Conservation (phyloP, 345 rosid species). For the Gossypium longicalyx region DNA sequence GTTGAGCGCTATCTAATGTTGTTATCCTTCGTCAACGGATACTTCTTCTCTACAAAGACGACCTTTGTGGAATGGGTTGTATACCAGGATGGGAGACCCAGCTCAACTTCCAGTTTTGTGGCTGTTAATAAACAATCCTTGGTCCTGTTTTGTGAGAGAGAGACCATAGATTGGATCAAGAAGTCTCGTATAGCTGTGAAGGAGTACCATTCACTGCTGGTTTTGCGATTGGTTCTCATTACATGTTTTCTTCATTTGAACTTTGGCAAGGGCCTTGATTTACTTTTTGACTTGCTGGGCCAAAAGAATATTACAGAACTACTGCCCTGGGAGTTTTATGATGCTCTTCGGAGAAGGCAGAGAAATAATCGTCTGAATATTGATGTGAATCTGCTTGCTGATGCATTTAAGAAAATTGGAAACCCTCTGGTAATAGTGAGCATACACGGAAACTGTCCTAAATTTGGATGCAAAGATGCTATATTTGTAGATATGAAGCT, state of each 20-base stretch:
- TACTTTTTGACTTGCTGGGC: conserved; percentile 21
- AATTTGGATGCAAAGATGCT: conserved; percentile 13
- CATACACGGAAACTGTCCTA: conserved; percentile 4
- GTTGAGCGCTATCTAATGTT: conserved; percentile 35
- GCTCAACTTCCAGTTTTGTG: neutral
- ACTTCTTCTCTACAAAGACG: conserved; percentile 25
- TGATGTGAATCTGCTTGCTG: conserved; percentile 14
- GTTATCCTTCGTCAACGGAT: conserved; percentile 16
- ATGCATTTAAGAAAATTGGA: conserved; percentile 26
- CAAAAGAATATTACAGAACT: conserved; percentile 10
- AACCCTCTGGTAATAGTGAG: conserved; percentile 34
- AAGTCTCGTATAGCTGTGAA: neutral
- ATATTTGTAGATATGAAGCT: conserved; percentile 32
- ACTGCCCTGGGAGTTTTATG: conserved; percentile 22
- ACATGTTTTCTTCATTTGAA: conserved; percentile 32
- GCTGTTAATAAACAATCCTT: neutral
- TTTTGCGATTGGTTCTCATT: conserved; percentile 32
- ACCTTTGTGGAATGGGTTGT: conserved; percentile 41
- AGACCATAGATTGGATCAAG: conserved; percentile 30
- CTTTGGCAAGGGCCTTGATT: conserved; percentile 7
- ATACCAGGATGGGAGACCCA: conserved; percentile 17
- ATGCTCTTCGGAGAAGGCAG: conserved; percentile 1
- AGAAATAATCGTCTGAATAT: neutral
- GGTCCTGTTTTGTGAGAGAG: conserved; percentile 16
- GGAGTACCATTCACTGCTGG: conserved; percentile 20